Percentiles rank a stretch among this genome's conserved stretches.
phyloP scores from a whole-genome alignment of 2,329 filamentous ascomycete genomes.

The Metarhizium guizhouense region DNA sequence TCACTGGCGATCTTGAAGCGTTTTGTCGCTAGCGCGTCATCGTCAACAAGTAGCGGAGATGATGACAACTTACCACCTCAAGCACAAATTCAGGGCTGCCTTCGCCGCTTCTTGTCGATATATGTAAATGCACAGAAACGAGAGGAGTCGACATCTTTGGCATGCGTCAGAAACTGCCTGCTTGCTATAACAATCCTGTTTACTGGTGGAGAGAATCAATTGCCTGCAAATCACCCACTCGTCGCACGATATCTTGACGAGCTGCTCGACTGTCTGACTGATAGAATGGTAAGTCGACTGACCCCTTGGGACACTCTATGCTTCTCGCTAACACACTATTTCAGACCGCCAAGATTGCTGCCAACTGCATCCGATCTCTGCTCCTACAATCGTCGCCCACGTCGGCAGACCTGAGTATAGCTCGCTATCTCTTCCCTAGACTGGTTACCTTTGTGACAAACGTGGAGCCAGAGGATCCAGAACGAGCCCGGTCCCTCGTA shows the following conservation, averaged over 20 bases:
- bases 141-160: slow-evolving; percentile 64
- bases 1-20: slow-evolving; percentile 85
- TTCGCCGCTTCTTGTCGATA: slow-evolving; percentile 75
- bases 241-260: slow-evolving; percentile 70
- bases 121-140: slow-evolving; percentile 68
- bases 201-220: slow-evolving; percentile 65
- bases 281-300: slow-evolving; percentile 52
- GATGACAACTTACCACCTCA: slow-evolving; percentile 42
- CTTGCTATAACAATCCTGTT: slow-evolving; percentile 84
- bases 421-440: slow-evolving; percentile 64
- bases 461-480: slow-evolving; percentile 67
- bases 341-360: slow-evolving; percentile 77
- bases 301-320: neutral
- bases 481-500: slow-evolving; percentile 61
- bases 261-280: slow-evolving; percentile 73
- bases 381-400: slow-evolving; percentile 58
- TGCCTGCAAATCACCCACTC: slow-evolving; percentile 67
- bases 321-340: neutral
- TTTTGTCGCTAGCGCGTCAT: slow-evolving; percentile 70
- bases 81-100: slow-evolving; percentile 69
- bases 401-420: slow-evolving; percentile 61
- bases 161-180: slow-evolving; percentile 88
- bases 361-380: slow-evolving; percentile 80
- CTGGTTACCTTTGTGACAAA: slow-evolving; percentile 67
- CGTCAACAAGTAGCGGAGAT: slow-evolving; percentile 27